Conservation (phyloP, 352 stramenopile species). For the Poterioochromonas sp. region DNA sequence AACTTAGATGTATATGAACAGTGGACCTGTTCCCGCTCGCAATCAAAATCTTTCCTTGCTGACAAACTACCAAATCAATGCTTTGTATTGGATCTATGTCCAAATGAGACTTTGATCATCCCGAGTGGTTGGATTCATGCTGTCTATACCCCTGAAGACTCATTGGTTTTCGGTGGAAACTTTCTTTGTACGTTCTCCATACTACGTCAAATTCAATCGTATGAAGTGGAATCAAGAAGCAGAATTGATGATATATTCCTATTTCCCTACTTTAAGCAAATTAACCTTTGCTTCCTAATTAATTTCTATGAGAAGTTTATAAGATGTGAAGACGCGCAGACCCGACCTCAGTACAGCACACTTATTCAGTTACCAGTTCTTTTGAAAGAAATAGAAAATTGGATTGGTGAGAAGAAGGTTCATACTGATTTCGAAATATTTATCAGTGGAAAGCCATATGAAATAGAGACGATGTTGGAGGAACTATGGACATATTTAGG, state of each 20-base stretch:
- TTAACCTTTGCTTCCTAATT: conserved; percentile 44
- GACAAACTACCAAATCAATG: conserved; percentile 36
- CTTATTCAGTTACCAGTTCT: background rate
- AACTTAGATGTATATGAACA: conserved; percentile 54
- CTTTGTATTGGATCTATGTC: conserved; percentile 45
- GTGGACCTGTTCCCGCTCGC: conserved; percentile 47
- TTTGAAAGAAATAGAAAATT: background rate
- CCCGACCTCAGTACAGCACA: background rate
- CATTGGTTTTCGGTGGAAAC: conserved; percentile 64
- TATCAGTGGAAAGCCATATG: background rate
- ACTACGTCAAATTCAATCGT: conserved; percentile 49
- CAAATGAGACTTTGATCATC: conserved; percentile 59
- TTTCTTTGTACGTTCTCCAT: conserved; percentile 54
- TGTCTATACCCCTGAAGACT: conserved; percentile 60
- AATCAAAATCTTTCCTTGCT: conserved; percentile 38
- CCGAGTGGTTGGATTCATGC: conserved; percentile 66
- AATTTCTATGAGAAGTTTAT: background rate
- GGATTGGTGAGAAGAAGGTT: background rate
- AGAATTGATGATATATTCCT: conserved; percentile 49
- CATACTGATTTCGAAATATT: background rate
- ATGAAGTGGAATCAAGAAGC: conserved; percentile 49
- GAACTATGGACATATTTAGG: background rate
- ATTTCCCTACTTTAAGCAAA: conserved; percentile 52
- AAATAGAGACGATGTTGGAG: background rate
- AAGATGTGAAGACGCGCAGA: background rate